A percentile compares a stretch with the other conserved stretches of the same genome.
phyloP scores from a whole-genome alignment of 2,329 filamentous ascomycete genomes.

The Seiridium cupressi region DNA sequence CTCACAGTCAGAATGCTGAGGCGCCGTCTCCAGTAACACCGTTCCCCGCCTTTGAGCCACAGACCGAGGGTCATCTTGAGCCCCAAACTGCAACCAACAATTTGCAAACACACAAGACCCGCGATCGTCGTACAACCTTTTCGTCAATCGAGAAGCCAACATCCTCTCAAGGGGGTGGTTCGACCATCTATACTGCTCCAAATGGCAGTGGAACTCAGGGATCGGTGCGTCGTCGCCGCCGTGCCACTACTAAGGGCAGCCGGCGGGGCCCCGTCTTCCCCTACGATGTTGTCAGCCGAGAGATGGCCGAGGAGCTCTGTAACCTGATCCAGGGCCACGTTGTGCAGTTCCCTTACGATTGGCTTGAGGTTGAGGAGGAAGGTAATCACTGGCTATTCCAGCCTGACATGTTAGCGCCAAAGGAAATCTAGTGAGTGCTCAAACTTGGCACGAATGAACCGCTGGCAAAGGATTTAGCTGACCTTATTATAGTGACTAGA shows the following conservation, averaged over 20 bases:
- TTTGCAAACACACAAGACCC: constrained; percentile 33
- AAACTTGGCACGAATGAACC: not conserved
- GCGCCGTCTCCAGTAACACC: constrained; percentile 40
- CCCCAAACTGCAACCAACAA: constrained; percentile 30
- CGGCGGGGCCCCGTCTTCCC: constrained; percentile 60
- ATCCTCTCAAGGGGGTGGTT: constrained; percentile 28
- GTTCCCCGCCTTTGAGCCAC: constrained; percentile 47
- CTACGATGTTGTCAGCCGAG: constrained; percentile 74
- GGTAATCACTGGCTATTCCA: constrained; percentile 97
- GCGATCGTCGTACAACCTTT: constrained; percentile 56
- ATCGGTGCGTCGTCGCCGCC: constrained; percentile 60
- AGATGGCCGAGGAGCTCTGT: constrained; percentile 79
- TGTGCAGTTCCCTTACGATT: constrained; percentile 93
- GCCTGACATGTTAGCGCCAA: constrained; percentile 89
- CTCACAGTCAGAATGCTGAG: constrained; percentile 27
- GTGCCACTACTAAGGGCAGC: constrained; percentile 69
- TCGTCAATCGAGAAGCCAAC: constrained; percentile 50
- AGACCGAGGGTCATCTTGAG: constrained; percentile 19
- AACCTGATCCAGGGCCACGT: constrained; percentile 82
- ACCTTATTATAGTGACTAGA: constrained; percentile 19
- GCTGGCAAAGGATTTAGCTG: constrained; percentile 9
- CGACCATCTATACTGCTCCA: constrained; percentile 12
- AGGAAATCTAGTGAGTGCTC: constrained; percentile 88
- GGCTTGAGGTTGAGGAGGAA: constrained; percentile 86
- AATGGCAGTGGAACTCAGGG: constrained; percentile 26